phyloP scores from a whole-genome alignment of 2,329 filamentous ascomycete species.

The Phialocephala sp. region DNA sequence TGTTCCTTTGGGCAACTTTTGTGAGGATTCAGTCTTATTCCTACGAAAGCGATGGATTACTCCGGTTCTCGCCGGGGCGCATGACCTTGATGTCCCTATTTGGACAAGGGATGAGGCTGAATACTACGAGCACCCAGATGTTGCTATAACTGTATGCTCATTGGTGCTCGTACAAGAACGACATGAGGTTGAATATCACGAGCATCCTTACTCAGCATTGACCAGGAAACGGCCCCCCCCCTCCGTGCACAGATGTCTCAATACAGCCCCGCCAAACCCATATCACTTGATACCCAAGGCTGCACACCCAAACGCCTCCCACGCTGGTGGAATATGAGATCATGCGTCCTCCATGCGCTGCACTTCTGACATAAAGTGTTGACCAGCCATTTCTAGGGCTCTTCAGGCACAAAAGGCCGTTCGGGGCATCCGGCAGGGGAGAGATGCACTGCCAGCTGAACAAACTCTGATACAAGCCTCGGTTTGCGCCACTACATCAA shows the following conservation, averaged over 20 bases:
- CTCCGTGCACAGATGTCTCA: background rate
- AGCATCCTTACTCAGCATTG: conserved; percentile 9
- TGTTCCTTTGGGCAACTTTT: background rate
- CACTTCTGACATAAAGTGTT: background rate
- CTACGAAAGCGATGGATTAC: background rate
- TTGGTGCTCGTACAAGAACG: background rate
- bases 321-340: background rate
- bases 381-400: conserved; percentile 11
- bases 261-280: background rate
- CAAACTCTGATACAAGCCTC: conserved; percentile 10
- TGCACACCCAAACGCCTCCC: background rate
- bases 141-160: too few species aligned
- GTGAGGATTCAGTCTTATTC: too few species aligned
- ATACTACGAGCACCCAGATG: too few species aligned
- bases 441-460: conserved; percentile 18
- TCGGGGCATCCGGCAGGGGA: conserved; percentile 11
- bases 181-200: conserved; percentile 4
- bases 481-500: conserved; percentile 9
- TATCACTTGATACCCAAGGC: conserved; percentile 2
- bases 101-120: too few species aligned
- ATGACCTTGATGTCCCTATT: too few species aligned
- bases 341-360: background rate
- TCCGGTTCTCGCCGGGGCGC: background rate
- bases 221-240: conserved; percentile 4
- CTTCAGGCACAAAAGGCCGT: conserved; percentile 9